A percentile compares a stretch with the other conserved stretches of the same genome.
phyloP scores from a whole-genome alignment of 495 filamentous ascomycete genomes.

The Staphylotrichum longicolle region DNA sequence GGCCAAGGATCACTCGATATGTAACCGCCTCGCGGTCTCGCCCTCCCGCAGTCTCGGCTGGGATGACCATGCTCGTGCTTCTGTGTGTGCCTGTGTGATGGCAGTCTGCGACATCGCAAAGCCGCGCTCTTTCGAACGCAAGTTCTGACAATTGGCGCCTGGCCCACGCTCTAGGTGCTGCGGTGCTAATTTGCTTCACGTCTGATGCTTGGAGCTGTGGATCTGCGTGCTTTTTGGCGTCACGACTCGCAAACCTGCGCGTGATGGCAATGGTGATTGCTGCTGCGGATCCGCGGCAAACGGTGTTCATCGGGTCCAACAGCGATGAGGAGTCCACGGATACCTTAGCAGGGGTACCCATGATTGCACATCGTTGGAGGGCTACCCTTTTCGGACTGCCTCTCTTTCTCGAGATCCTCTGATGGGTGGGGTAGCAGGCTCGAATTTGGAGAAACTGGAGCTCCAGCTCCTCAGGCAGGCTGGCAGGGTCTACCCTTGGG shows the following conservation, averaged over 20 bases:
- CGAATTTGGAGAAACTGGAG: constrained; percentile 16
- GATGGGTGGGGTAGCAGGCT: constrained; percentile 16
- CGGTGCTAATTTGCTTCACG: too few species aligned
- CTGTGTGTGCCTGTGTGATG: constrained; percentile 1
- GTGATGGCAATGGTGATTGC: too few species aligned
- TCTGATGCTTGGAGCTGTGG: neutral
- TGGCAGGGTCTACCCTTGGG: neutral
- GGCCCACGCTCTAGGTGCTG: too few species aligned
- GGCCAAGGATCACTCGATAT: constrained; percentile 23
- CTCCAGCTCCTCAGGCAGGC: neutral
- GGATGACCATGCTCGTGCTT: constrained; percentile 3
- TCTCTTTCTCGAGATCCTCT: neutral
- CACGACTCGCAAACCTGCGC: constrained; percentile 1
- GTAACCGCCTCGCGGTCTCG: constrained; percentile 6
- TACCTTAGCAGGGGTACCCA: too few species aligned
- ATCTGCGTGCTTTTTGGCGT: constrained; percentile 16
- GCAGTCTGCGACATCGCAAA: constrained; percentile 7
- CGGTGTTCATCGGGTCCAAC: neutral
- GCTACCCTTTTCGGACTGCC: constrained; percentile 4
- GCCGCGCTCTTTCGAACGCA: neutral
- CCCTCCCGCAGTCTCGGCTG: neutral
- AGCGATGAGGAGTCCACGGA: too few species aligned
- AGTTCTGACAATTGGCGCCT: too few species aligned
- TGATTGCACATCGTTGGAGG: too few species aligned
- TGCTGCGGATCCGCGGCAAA: too few species aligned